phyloP scores from a whole-genome alignment of 768 basidiomycete genomes.

The Leccinellum luteum region DNA sequence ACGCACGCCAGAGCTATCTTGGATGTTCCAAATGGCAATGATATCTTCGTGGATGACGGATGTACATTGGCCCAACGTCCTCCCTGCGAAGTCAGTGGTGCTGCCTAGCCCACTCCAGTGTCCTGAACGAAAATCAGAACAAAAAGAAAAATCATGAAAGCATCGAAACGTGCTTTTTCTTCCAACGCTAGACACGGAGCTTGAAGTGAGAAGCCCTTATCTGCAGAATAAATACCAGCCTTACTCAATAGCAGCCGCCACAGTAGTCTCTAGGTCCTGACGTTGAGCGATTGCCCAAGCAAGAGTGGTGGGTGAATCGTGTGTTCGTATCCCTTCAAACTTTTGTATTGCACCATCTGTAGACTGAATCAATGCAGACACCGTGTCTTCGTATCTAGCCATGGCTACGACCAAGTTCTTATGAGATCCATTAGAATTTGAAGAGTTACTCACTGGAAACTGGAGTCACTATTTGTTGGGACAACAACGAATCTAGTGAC shows the following conservation, averaged over 20 bases:
- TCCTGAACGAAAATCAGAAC: background rate
- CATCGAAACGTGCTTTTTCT: background rate
- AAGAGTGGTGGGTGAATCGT: background rate
- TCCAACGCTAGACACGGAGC: background rate
- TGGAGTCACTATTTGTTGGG: background rate
- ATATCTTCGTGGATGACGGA: constrained; percentile 8
- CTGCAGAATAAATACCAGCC: background rate
- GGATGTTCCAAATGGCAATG: constrained; percentile 7
- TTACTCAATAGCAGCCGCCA: constrained; percentile 6
- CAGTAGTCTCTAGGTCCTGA: background rate
- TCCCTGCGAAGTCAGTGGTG: background rate
- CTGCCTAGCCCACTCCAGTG: constrained; percentile 1
- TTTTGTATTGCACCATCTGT: constrained; percentile 7
- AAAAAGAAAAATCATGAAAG: background rate
- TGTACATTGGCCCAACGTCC: background rate
- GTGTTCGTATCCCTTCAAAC: background rate
- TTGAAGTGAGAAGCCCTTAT: background rate
- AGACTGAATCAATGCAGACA: constrained; percentile 1
- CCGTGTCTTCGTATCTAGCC: background rate
- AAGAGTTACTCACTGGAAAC: constrained; percentile 2
- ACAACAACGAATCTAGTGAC: constrained; percentile 4
- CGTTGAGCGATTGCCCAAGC: constrained; percentile 8
- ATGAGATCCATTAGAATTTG: background rate
- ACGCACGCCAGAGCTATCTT: constrained; percentile 3
- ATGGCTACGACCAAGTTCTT: background rate